phyloP scores from a whole-genome alignment of 179 eudicot genomes.

The Patellifolia procumbens region DNA sequence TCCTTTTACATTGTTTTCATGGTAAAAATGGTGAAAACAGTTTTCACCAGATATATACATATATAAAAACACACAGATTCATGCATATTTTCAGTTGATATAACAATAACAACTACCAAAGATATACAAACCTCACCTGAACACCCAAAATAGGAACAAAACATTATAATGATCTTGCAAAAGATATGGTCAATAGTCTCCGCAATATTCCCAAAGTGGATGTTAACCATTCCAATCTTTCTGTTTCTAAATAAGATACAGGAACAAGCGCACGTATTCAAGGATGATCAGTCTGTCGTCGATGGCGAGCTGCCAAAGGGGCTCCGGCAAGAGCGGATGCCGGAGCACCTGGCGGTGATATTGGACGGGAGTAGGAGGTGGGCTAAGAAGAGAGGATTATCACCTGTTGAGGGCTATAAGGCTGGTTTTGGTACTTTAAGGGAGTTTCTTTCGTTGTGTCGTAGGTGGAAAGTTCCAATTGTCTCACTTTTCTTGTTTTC shows the following conservation, averaged over 20 bases:
- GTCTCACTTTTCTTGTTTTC: constrained; percentile 54
- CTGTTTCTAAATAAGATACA: constrained; percentile 2
- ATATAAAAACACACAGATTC: too few species aligned
- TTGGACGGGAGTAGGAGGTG: constrained; percentile 70
- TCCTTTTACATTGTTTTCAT: too few species aligned
- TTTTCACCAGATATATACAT: too few species aligned
- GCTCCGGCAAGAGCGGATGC: constrained; percentile 48
- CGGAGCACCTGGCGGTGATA: constrained; percentile 57
- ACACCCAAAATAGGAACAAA: background rate
- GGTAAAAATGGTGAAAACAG: too few species aligned
- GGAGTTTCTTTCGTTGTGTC: constrained; percentile 30
- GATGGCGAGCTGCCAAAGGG: constrained; percentile 31
- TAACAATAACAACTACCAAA: too few species aligned
- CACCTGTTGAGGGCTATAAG: constrained; percentile 37
- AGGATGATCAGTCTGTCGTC: background rate
- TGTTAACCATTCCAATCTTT: background rate
- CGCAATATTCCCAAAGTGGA: background rate
- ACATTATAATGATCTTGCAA: constrained; percentile 17
- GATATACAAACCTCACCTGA: too few species aligned
- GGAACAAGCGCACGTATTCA: background rate
- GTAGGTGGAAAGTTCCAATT: constrained; percentile 39
- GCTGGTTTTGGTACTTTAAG: constrained; percentile 38
- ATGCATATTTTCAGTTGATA: too few species aligned
- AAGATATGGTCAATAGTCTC: constrained; percentile 7
- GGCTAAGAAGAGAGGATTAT: constrained; percentile 48